Base-by-base conservation (phyloP, 305 asterid species). In the Fraxinus ornus region DNA sequence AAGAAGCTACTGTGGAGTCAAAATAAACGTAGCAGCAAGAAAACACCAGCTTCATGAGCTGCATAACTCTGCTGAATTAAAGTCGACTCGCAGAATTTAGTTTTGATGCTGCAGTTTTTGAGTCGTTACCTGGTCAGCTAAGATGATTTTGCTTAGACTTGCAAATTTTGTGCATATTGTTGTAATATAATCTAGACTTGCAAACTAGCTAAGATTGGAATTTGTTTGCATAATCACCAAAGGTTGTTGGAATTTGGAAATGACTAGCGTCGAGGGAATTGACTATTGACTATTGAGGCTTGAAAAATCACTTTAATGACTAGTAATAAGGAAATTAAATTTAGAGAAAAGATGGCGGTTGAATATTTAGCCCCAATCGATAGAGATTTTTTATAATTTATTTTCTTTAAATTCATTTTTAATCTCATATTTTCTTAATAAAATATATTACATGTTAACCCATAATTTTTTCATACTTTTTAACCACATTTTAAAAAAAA, bases 1-100 rank as follows among this genome's bases (percentile, higher is more conserved):
- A 95, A 86, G 84, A 93, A 86, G 89, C 83, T 93, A 41, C 83
- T 90, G 62, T 76, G 88, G 88, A 87, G 86, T 79, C 85, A 87
- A 64, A 90, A 86, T 86, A 94, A 83, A 83, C 83, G 88, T 28
- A 80, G 82, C 78, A 82, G 89, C 92, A 88, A 86, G 90, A 88
- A 87, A 81, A 52, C 79, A 52, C 55, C 44, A 70, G 83, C 73
- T 84, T 80, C 80, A 70, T 70, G 81, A 86, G 72, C 75, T 78
- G 41, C 75, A 74, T 77, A 24, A 44, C 66, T 81, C 62, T 77
- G 78, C 78, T 66, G 72, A 64, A 22, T 13, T 44, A 47, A 70
- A 52, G 76, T 74, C 19, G 71, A 39, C 28, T 79, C 7, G 12
- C 28, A 76, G 76, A 13, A 49, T 33, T 41, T 28, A 76, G 28